These are phyloP conservation scores for Guyanaporus albipodus DNA, from an alignment of 768 basidiomycete species.

Conservation along the genomic window DNA sequence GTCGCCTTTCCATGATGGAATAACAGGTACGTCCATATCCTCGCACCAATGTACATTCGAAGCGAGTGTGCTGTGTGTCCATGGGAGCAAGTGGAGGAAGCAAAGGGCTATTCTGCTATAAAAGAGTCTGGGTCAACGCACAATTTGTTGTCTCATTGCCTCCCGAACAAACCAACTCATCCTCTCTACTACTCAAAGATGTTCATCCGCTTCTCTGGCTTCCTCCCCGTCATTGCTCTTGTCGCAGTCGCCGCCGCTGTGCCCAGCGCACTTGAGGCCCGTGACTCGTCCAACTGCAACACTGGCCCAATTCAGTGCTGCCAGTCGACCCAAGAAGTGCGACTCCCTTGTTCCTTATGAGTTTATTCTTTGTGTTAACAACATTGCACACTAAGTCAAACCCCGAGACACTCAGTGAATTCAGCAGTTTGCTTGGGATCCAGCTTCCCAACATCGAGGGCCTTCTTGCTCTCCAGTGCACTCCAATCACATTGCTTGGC, in stretches of 20 bases:
- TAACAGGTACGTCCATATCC: not conserved
- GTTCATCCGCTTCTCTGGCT: conserved; percentile 1
- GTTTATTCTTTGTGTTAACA: not conserved
- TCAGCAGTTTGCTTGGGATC: not conserved
- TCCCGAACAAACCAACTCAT: not conserved
- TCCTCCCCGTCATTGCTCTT: conserved; percentile 13
- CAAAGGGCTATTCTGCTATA: not conserved
- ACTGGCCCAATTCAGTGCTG: conserved; percentile 11
- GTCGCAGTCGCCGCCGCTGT: conserved; percentile 5
- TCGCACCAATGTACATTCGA: not conserved
- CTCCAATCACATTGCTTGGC: not conserved
- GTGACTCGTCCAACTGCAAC: conserved; percentile 1
- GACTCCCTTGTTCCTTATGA: not conserved
- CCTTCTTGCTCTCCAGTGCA: conserved; percentile 5
- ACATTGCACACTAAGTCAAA: not conserved
- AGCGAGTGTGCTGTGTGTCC: not conserved
- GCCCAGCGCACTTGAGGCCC: conserved; percentile 3
- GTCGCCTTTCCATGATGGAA: not conserved
- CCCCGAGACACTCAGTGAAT: not conserved
- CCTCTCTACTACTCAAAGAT: not conserved
- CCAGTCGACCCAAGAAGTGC: not conserved
- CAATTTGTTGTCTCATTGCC: not conserved
- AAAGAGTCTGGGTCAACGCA: too few species aligned
- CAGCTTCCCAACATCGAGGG: not conserved
- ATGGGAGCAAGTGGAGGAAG: too few species aligned